Base-by-base conservation (phyloP, 352 stramenopile genomes). In the Globisporangium nodosum region DNA sequence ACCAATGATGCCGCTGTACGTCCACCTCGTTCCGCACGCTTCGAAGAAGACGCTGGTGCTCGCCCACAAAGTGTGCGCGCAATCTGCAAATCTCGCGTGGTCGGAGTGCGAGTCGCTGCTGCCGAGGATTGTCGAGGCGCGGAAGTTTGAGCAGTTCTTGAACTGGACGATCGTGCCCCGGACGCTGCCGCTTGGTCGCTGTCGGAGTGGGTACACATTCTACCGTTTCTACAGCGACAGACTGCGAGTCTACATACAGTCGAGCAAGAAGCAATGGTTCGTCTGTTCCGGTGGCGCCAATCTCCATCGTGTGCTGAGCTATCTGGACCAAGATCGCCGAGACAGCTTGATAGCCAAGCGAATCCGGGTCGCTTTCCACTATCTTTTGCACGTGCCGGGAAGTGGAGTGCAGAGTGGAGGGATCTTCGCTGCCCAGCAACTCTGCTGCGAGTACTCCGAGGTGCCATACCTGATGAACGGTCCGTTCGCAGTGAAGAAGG, bases 151-250 rank as follows among this genome's bases (percentile, higher is more conserved):
- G 61, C 70, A 54, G 18, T 87, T 91, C 47, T 68, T 94, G 35
- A 76, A 74, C 37, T 74, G 65, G 59, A 58, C 68, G 6, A 63
- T 91, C 37, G 73, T 90, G 27, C 85, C 85, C 24, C 69, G 85
- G 56, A 89, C 74, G 12, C 45, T 85, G 18, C 60, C 71, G 12
- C 68, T 90, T 35, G 83, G 83, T 2, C 84, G 76, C 16, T 90
- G 76, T 54, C 73, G 71, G 0, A 50, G 69, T 13, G 71, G 66
- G 1, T 88, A 79, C 45, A 56, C 54, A 5, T 92, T 87, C 52
- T 90, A 87, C 48, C 77, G 73, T 5, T 92, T 92, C 49, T 78
- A 69, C 39, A 73, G 78, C 40, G 83, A 91, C 61, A 61, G 64
- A 6, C 54, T 71, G 3, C 69, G 70, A 20, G 56, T 94, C 12